phyloP scores from a whole-genome alignment of 192 early-diverging fungal species.

The Funneliformis geosporum region DNA sequence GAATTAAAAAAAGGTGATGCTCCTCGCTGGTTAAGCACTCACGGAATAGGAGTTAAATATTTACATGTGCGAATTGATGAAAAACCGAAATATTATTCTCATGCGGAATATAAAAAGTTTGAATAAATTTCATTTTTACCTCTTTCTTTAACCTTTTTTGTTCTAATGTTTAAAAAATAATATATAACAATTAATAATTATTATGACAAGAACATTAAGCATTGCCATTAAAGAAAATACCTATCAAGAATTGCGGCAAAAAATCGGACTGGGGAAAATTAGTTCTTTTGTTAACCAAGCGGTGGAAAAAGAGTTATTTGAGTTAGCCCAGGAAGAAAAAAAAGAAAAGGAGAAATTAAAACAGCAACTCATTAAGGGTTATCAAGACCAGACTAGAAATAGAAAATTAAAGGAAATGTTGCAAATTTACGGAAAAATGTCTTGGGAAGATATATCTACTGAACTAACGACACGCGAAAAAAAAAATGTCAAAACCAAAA shows the following conservation, averaged over 20 bases:
- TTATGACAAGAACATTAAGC: slow-evolving; percentile 27
- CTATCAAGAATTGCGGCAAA: neutral
- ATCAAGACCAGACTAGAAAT: neutral
- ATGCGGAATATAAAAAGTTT: neutral
- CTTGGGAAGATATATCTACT: slow-evolving; percentile 10
- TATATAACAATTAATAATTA: slow-evolving; percentile 22
- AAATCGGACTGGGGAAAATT: neutral
- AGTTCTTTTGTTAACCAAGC: slow-evolving; percentile 21
- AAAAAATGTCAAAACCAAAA: neutral
- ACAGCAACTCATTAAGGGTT: neutral
- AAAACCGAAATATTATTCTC: slow-evolving; percentile 4
- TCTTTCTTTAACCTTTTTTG: too few relatives aligned
- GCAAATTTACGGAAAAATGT: slow-evolving; percentile 17
- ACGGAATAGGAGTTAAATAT: neutral
- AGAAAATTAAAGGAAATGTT: neutral
- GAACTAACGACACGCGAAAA: neutral
- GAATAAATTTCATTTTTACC: neutral
- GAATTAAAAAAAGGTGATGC: neutral
- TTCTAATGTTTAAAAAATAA: neutral
- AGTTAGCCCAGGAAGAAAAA: neutral
- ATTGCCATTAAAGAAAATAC: slow-evolving; percentile 25
- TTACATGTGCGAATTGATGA: slow-evolving; percentile 17
- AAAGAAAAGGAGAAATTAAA: slow-evolving; percentile 16
- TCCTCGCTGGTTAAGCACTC: neutral
- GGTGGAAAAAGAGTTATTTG: slow-evolving; percentile 2